These are phyloP conservation scores for Komagataella phaffii DNA, from an alignment of 805 yeast species.

Conservation along the genomic window DNA sequence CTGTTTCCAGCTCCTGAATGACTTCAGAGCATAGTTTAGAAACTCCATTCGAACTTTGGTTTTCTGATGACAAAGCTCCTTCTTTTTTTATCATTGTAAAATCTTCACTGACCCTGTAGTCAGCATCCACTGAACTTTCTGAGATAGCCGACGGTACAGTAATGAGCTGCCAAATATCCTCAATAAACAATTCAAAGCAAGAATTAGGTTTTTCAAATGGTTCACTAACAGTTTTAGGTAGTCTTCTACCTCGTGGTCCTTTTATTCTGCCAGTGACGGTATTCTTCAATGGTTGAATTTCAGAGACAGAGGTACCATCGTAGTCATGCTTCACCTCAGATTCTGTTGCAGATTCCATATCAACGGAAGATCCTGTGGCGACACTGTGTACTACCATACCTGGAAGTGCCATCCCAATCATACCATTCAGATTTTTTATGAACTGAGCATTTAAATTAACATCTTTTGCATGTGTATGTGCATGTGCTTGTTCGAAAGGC, in stretches of 20 bases:
- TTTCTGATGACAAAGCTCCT: conserved; percentile 7
- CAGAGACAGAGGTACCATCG: neutral
- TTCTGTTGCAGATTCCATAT: conserved; percentile 4
- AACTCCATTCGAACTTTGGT: neutral
- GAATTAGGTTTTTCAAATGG: conserved; percentile 11
- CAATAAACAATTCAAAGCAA: neutral
- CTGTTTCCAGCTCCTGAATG: neutral
- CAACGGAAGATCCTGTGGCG: conserved; percentile 5
- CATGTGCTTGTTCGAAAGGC: neutral
- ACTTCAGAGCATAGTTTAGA: neutral
- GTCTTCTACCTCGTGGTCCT: conserved; percentile 64
- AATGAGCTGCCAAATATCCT: neutral
- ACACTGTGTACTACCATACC: conserved; percentile 28
- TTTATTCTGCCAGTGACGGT: conserved; percentile 34
- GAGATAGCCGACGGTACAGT: neutral
- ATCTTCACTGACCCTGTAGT: conserved; percentile 2
- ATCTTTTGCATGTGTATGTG: conserved; percentile 5
- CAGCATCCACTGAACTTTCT: neutral
- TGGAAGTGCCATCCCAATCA: conserved; percentile 37
- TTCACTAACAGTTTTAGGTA: conserved; percentile 43
- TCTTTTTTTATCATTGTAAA: conserved; percentile 17
- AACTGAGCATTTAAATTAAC: conserved; percentile 23
- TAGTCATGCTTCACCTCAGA: conserved; percentile 4
- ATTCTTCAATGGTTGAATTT: conserved; percentile 22
- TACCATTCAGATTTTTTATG: conserved; percentile 45